These are phyloP conservation scores for Parastagonospora nodorum DNA, from an alignment of 2,329 filamentous ascomycete species.

Conservation along the genomic window DNA sequence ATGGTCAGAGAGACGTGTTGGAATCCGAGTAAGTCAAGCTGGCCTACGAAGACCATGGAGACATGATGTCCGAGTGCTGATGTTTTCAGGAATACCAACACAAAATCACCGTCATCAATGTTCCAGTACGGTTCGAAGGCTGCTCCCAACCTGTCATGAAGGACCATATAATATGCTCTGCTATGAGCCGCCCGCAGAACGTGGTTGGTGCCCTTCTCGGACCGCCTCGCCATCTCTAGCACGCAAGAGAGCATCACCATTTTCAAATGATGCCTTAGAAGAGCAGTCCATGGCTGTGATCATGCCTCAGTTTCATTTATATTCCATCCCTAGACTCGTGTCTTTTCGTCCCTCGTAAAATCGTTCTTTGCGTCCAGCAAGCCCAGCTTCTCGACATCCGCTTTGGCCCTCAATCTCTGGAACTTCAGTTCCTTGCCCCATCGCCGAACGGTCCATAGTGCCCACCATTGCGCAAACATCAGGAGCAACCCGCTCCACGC, in stretches of 20 bases:
- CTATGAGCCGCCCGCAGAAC: neutral
- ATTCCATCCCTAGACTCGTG: constrained; percentile 7
- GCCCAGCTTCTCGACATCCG: constrained; percentile 21
- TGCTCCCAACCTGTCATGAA: neutral
- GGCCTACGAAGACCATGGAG: neutral
- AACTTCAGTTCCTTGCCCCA: constrained; percentile 28
- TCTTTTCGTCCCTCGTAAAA: constrained; percentile 10
- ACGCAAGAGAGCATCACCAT: neutral
- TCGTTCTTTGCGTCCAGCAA: constrained; percentile 4
- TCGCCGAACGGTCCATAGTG: constrained; percentile 30
- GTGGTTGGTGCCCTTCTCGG: neutral
- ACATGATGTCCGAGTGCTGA: neutral
- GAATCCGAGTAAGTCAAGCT: constrained; percentile 18
- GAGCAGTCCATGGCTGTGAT: constrained; percentile 1
- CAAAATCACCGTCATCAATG: constrained; percentile 12
- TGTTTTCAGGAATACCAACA: constrained; percentile 5
- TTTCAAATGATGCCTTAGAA: too few relatives aligned
- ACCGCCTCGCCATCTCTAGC: neutral
- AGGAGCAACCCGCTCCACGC: constrained; percentile 28
- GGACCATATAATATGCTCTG: neutral
- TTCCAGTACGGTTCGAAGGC: constrained; percentile 25
- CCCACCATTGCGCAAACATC: constrained; percentile 44
- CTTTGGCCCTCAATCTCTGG: neutral
- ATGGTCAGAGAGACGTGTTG: constrained; percentile 31
- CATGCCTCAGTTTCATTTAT: neutral